Evolutionary conservation across 495 filamentous ascomycete species (phyloP), one percentile per base, ranked within the genome.

Genomic region (Haplographium delicatum): DNA sequence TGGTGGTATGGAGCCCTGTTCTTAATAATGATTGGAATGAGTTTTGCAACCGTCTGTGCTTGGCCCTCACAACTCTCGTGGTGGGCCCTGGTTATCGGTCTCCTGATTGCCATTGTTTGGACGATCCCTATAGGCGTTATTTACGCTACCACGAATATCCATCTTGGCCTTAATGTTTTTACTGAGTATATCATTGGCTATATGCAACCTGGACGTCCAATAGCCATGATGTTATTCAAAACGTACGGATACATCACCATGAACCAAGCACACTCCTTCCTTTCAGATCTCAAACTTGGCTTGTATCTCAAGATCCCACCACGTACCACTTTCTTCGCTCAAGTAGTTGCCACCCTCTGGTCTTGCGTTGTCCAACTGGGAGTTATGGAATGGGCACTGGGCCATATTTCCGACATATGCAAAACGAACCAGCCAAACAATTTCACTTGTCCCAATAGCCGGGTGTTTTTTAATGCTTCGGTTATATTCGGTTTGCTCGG

Each of bases 121-220:
- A 66, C 73, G 7, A 54, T 81, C 16, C 76, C 75, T 2, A 74
- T 77, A 28, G 75, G 74, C 11, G 78, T 78, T 52, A 72, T 79
- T 22, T 79, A 83, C 50, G 83, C 83, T 1, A 66, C 84, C 20
- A 85, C 82, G 1, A 85, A 84, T 57, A 83, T 83, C 50, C 76
- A 78, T 56, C 82, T 83, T 47, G 83, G 82, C 15, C 62, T 85
- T 15, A 86, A 87, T 47, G 70, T 87, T 28, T 62, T 86, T 43
- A 85, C 83, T 3, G 83, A 87, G 64, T 88, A 86, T 53, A 70
- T 88, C 42, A 81, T 77, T 23, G 83, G 84, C 0, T 86, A 87
- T 62, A 83, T 84, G 30, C 80, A 82, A 50, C 77, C 82, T 1
- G 83, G 84, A 2, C 62, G 73, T 19, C 83, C 84, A 0, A 50